Percentiles rank a stretch among this genome's conserved stretches.
Conservation (phyloP, 78 protist genomes). For the Dictyostelium discoideum region DNA sequence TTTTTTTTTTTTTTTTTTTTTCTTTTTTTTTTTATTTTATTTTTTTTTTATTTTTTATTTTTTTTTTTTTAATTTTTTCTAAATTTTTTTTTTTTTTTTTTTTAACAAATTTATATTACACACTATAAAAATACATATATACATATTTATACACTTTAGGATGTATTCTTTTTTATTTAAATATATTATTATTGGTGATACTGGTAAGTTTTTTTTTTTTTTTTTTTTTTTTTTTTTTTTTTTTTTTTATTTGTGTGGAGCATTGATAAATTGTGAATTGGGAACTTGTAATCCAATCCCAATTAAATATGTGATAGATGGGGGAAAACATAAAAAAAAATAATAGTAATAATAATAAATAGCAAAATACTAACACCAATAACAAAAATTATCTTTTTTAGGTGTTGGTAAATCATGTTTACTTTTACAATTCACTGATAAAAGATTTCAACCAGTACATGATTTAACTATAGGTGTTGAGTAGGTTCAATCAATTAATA, state of each 20-base stretch:
- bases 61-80: background rate
- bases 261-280: too few relatives aligned
- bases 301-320: too few relatives aligned
- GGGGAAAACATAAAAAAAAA: too few relatives aligned
- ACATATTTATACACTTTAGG: background rate
- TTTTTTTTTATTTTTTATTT: background rate
- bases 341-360: too few relatives aligned
- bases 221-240: too few relatives aligned
- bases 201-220: slow-evolving; percentile 84
- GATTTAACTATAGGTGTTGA: slow-evolving; percentile 99
- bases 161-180: slow-evolving; percentile 96
- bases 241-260: too few relatives aligned
- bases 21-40: background rate
- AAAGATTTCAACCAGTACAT: slow-evolving; percentile 97
- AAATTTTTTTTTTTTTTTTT: background rate
- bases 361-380: background rate
- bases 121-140: background rate
- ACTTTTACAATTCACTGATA: slow-evolving; percentile 97
- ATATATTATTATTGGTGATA: slow-evolving; percentile 99
- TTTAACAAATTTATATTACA: background rate
- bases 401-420: slow-evolving; percentile 98
- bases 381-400: background rate
- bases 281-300: too few relatives aligned
- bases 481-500: slow-evolving; percentile 82
- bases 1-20: too few relatives aligned